Base-by-base conservation (phyloP, 768 basidiomycete species). In the Piloderma croceum region DNA sequence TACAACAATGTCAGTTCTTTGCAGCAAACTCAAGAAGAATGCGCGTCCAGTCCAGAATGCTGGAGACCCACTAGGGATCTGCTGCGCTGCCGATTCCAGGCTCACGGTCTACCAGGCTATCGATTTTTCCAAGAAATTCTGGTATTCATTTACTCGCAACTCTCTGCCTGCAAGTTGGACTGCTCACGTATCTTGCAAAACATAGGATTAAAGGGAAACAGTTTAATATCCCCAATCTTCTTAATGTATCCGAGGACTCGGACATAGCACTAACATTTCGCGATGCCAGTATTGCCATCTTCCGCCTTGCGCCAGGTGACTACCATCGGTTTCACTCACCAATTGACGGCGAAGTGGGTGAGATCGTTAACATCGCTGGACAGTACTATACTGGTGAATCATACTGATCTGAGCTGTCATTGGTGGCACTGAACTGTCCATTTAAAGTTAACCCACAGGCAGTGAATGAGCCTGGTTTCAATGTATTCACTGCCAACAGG, bases 371-470 rank as follows among this genome's bases (percentile, higher is more conserved):
- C n/a, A 64, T 79, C 4, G 64, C 70, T 0, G 79, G 79, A 3
- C 65, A 79, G 43, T 80, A 78, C 49, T 82, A 77, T 48, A 81
- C 80, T 1, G n/a, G n/a, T n/a, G n/a, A n/a, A n/a, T n/a, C n/a
- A n/a, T n/a, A n/a, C n/a, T n/a, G n/a, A n/a, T n/a, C n/a, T n/a
- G n/a, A n/a, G n/a, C n/a, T n/a, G n/a, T n/a, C n/a, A n/a, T n/a
- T n/a, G n/a, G n/a, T n/a, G n/a, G n/a, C n/a, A n/a, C n/a, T n/a
- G n/a, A n/a, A n/a, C n/a, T n/a, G n/a, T n/a, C n/a, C n/a, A n/a
- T n/a, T n/a, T n/a, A n/a, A n/a, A n/a, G 85, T 89, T 19, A 88
- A 89, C 52, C 85, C 86, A 0, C 82, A 85, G 51, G 86, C 85
- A 1, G 69, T 89, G 41, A 87, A 85, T 51, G 74, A 85, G 50